Percentiles rank a stretch among this genome's conserved stretches.
phyloP scores from a whole-genome alignment of 2,329 filamentous ascomycete genomes.

The Cryphonectria japonica region DNA sequence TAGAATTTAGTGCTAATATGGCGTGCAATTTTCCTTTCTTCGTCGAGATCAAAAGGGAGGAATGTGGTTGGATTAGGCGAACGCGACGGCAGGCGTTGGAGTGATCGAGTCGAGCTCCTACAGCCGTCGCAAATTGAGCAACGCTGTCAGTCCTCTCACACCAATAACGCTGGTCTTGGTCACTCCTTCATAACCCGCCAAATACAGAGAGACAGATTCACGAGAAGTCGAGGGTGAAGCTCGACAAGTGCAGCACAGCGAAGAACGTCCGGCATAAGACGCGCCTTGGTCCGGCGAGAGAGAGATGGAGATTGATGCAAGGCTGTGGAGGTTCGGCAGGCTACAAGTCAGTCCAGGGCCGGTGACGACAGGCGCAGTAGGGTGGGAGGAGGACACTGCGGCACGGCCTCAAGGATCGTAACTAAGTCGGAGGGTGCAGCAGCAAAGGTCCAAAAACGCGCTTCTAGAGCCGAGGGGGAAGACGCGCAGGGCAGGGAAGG shows the following conservation, averaged over 20 bases:
- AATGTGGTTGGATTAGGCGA: slow-evolving; percentile 13
- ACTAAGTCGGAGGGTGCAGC: slow-evolving; percentile 4
- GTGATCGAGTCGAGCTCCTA: slow-evolving; percentile 7
- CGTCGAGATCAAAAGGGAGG: neutral
- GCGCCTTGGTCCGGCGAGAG: neutral
- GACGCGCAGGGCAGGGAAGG: slow-evolving; percentile 13
- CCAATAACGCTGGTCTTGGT: neutral
- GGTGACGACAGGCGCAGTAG: neutral
- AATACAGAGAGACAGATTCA: neutral
- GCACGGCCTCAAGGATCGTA: slow-evolving; percentile 6
- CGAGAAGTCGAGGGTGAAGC: neutral
- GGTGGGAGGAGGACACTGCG: slow-evolving; percentile 1
- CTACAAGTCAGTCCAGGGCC: slow-evolving; percentile 11
- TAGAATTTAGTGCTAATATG: too few relatives aligned
- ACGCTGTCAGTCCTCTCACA: neutral
- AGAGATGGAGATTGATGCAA: neutral
- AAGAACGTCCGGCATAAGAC: neutral
- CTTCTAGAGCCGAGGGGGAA: slow-evolving; percentile 5
- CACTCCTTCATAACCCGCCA: neutral
- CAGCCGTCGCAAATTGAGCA: slow-evolving; percentile 12
- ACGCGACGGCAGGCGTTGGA: slow-evolving; percentile 25
- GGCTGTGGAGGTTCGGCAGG: neutral
- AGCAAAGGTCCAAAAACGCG: slow-evolving; percentile 26
- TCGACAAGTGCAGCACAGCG: neutral
- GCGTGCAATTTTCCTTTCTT: neutral